Conservation (phyloP, 805 yeast genomes). For the Barnettozyma vustinii region DNA sequence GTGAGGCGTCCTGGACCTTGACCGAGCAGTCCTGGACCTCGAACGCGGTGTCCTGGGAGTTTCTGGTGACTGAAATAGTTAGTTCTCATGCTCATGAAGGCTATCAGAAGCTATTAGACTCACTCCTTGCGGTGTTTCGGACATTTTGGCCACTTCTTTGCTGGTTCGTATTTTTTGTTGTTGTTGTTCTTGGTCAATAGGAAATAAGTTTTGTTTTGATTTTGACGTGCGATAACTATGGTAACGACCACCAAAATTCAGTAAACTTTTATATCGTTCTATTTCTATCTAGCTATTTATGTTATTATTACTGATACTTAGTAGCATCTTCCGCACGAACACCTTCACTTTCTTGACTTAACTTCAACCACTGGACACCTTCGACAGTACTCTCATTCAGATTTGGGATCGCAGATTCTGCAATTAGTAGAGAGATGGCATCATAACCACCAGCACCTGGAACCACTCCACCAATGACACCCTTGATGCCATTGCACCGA, state of each 20-base stretch:
- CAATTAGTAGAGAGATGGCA: conserved; percentile 74
- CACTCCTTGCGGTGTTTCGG: conserved; percentile 5
- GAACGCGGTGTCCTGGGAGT: conserved; percentile 3
- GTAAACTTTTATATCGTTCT: too few species aligned
- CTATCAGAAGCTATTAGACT: neutral
- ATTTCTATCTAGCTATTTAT: neutral
- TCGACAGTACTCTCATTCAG: conserved; percentile 31
- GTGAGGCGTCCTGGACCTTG: conserved; percentile 2
- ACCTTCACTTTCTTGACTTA: conserved; percentile 59
- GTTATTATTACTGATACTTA: conserved; percentile 17
- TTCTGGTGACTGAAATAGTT: neutral
- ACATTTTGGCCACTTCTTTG: neutral
- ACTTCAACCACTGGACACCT: conserved; percentile 61
- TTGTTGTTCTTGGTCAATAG: neutral
- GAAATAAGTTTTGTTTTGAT: neutral
- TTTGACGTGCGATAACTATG: neutral
- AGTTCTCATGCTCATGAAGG: neutral
- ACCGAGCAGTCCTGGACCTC: neutral
- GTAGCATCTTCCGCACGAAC: conserved; percentile 40
- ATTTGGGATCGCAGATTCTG: conserved; percentile 35
- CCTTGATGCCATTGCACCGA: conserved; percentile 47
- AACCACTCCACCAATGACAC: conserved; percentile 92
- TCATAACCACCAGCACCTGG: conserved; percentile 99
- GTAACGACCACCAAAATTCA: neutral
- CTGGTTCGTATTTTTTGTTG: neutral